phyloP scores from a whole-genome alignment of 1,284 basidiomycete species.

The Vanrija sp. region DNA sequence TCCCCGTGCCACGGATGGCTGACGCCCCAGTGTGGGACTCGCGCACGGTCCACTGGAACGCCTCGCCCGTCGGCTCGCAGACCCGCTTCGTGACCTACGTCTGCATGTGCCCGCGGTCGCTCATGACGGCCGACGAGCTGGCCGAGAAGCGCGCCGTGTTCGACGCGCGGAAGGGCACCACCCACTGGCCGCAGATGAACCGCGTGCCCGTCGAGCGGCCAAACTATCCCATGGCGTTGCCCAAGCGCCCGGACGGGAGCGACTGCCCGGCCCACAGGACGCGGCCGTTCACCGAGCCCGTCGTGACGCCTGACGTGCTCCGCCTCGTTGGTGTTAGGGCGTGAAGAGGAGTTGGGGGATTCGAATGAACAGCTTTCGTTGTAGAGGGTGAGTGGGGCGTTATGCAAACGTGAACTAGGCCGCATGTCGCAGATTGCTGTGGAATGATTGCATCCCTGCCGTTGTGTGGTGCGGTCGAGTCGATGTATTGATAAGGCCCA shows the following conservation, averaged over 20 bases:
- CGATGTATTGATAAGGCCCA: too few species aligned
- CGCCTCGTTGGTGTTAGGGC: conserved; percentile 16
- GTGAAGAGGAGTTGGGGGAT: neutral
- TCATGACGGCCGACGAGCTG: conserved; percentile 9
- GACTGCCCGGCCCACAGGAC: conserved; percentile 16
- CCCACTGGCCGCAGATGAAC: conserved; percentile 25
- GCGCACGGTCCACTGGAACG: conserved; percentile 31
- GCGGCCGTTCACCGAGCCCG: conserved; percentile 12
- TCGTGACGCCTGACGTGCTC: conserved; percentile 17
- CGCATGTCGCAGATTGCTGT: too few species aligned
- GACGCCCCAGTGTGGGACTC: conserved; percentile 25
- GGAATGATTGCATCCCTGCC: too few species aligned
- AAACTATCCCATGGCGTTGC: conserved; percentile 10
- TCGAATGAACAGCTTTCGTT: too few species aligned
- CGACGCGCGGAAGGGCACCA: conserved; percentile 21
- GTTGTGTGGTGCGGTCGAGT: too few species aligned
- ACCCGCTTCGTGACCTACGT: conserved; percentile 27
- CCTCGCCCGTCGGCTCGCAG: conserved; percentile 20
- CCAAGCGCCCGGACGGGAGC: conserved; percentile 18
- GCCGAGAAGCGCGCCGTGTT: conserved; percentile 15
- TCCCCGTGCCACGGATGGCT: neutral
- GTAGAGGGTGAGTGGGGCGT: too few species aligned
- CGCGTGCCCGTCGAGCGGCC: conserved; percentile 15
- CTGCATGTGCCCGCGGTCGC: conserved; percentile 17
- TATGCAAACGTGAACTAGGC: too few species aligned